Evolutionary conservation across 352 stramenopile species (phyloP).

Genomic region (Pythium aphanidermatum): DNA sequence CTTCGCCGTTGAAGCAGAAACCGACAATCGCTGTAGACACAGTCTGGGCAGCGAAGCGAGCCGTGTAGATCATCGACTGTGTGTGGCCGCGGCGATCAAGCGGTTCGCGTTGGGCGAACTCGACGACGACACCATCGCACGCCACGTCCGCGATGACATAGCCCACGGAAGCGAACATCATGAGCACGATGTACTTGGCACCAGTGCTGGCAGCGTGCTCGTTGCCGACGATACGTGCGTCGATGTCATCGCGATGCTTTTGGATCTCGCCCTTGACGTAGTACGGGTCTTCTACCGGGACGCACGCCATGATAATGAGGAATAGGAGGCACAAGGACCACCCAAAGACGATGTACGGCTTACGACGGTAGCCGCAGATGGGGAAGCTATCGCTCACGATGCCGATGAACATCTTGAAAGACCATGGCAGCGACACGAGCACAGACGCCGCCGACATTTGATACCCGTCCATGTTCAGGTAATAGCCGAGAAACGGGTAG

Average conservation of each 20-base stretch:
- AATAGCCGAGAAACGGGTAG: conserved; percentile 23
- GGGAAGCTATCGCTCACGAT: conserved; percentile 27
- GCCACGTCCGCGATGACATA: conserved; percentile 54
- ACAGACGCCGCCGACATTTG: conserved; percentile 14
- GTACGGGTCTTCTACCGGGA: conserved; percentile 19
- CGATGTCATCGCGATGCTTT: conserved; percentile 8
- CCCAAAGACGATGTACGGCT: conserved; percentile 27
- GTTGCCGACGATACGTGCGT: conserved; percentile 4
- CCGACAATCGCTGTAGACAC: conserved; percentile 12
- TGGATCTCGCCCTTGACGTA: conserved; percentile 11
- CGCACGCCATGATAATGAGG: conserved; percentile 16
- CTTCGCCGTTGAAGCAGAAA: conserved; percentile 21
- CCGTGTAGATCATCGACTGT: conserved; percentile 32
- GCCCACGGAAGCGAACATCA: conserved; percentile 40
- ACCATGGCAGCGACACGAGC: conserved; percentile 24
- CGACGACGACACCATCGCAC: conserved; percentile 33
- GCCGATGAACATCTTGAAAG: conserved; percentile 29
- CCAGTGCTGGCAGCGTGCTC: conserved; percentile 9
- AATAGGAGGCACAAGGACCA: conserved; percentile 18
- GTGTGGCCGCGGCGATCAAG: conserved; percentile 16
- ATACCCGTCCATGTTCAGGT: conserved; percentile 24
- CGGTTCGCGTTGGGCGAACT: conserved; percentile 25
- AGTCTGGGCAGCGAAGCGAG: conserved; percentile 13
- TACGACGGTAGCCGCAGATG: conserved; percentile 24
- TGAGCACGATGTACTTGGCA: conserved; percentile 27